Evolutionary conservation across 176 grass and related monocot genomes (phyloP), one percentile per base, ranked within the genome.

Genomic region (Areca catechu): DNA sequence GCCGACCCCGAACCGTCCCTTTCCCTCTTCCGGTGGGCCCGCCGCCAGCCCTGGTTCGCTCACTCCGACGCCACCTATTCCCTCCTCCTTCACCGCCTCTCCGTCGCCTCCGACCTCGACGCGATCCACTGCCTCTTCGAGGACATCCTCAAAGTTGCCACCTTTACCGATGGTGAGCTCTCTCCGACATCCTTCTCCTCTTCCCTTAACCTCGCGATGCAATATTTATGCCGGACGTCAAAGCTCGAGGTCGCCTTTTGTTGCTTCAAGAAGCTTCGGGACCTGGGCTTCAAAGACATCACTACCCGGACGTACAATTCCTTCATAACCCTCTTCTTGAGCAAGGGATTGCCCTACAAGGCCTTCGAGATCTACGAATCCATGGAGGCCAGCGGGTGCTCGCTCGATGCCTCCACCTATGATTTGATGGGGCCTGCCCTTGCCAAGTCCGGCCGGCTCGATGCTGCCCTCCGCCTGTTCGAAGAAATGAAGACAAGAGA

Each of bases 361-460:
- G 83, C 86, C 22, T 97, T 97, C 70, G 86, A 91, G 68, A 89
- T 97, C 49, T 89, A 91, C 17, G 83, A 97, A 20, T 77, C 85
- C 54, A 91, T 91, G 86, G 58, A 77, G 3, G 50, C 72, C 1
- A 79, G 69, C 14, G 71, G 69, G 19, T 75, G 80, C 29, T 48
- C 69, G 17, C 80, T 88, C 0, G 80, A 91, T 55, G 56, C 60
- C 58, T 65, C 56, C 53, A 97, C 92, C 1, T 97, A 97, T 61
- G n/a, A n/a, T n/a, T n/a, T n/a, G n/a, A n/a, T n/a, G n/a, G n/a
- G n/a, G n/a, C n/a, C n/a, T n/a, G n/a, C n/a, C n/a, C n/a, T n/a
- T n/a, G 92, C 92, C 0, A 89, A 89, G 0, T 77, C 92, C 0
- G 86, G 92, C 28, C 74, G 92, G 74, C 82, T 97, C 7, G 86